Conservation (phyloP, 768 basidiomycete species). For the Russula earlei region DNA sequence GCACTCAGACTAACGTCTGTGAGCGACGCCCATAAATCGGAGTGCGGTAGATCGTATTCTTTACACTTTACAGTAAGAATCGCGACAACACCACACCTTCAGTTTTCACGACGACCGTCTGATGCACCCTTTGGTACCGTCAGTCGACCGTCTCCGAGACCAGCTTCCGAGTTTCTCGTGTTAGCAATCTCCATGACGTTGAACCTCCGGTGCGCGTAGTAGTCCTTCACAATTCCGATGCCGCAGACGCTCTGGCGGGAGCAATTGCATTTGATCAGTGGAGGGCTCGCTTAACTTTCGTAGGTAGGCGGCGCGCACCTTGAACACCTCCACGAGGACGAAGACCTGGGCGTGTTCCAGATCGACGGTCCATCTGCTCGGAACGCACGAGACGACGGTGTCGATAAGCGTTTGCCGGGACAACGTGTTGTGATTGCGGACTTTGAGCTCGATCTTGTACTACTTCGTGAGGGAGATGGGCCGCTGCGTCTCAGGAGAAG, state of each 20-base stretch:
- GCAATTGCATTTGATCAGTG: neutral
- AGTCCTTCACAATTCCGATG: conserved; percentile 62
- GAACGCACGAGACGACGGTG: conserved; percentile 61
- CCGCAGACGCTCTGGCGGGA: conserved; percentile 60
- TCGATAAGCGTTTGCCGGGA: conserved; percentile 51
- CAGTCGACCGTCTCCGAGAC: conserved; percentile 29
- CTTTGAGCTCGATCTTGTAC: conserved; percentile 75
- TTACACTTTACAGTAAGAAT: no score
- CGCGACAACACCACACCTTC: no score
- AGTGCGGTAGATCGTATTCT: no score
- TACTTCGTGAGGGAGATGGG: conserved; percentile 22
- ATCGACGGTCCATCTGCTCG: conserved; percentile 56
- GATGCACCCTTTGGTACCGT: neutral
- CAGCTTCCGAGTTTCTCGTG: conserved; percentile 32
- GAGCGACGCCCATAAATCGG: no score
- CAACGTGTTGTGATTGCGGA: conserved; percentile 70
- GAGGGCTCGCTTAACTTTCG: no score
- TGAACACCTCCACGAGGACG: conserved; percentile 75
- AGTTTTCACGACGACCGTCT: neutral
- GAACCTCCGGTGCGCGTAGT: conserved; percentile 64
- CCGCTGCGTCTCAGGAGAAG: no score
- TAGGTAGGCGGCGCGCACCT: conserved; percentile 40
- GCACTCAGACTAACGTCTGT: no score
- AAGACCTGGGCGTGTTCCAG: conserved; percentile 61
- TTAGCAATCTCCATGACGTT: conserved; percentile 66